These are phyloP conservation scores for Lobosporangium transversale DNA, from an alignment of 192 early-diverging fungal species.

Conservation along the genomic window DNA sequence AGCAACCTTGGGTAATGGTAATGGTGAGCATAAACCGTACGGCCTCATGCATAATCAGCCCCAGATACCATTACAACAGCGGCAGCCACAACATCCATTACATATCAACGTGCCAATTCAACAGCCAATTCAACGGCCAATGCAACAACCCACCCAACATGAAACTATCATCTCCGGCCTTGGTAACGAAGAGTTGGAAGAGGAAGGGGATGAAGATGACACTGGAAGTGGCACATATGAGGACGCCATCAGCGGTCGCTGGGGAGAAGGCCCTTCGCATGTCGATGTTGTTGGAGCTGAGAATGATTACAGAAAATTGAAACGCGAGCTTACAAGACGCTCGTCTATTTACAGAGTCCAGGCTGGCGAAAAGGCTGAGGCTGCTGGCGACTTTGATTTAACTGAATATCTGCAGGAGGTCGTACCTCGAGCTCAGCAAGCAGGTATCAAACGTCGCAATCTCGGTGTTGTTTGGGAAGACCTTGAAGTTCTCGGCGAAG, in stretches of 20 bases:
- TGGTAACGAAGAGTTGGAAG: constrained; percentile 5
- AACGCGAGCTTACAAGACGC: constrained; percentile 32
- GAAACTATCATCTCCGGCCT: constrained; percentile 33
- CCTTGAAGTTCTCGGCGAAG: constrained; percentile 51
- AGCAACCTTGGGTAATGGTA: constrained; percentile 27
- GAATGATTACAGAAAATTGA: constrained; percentile 24
- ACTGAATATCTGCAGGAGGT: constrained; percentile 53
- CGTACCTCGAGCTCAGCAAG: constrained; percentile 37
- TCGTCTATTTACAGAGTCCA: constrained; percentile 21
- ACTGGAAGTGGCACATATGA: constrained; percentile 33
- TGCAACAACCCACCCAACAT: constrained; percentile 2
- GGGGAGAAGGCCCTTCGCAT: constrained; percentile 47
- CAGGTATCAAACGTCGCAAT: constrained; percentile 57
- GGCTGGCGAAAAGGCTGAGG: constrained; percentile 26
- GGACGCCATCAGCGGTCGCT: constrained; percentile 34
- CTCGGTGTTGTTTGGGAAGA: constrained; percentile 59
- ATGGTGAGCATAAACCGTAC: constrained; percentile 6
- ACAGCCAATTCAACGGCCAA: background rate
- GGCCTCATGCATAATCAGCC: constrained; percentile 29
- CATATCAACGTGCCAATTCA: too few relatives aligned
- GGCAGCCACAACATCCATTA: too few relatives aligned
- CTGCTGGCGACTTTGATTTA: constrained; percentile 55
- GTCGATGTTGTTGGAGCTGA: constrained; percentile 37
- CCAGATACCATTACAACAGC: too few relatives aligned
- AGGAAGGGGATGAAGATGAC: constrained; percentile 9